Conservation (phyloP, 1,284 basidiomycete species). For the Rhodotorula sp. region DNA sequence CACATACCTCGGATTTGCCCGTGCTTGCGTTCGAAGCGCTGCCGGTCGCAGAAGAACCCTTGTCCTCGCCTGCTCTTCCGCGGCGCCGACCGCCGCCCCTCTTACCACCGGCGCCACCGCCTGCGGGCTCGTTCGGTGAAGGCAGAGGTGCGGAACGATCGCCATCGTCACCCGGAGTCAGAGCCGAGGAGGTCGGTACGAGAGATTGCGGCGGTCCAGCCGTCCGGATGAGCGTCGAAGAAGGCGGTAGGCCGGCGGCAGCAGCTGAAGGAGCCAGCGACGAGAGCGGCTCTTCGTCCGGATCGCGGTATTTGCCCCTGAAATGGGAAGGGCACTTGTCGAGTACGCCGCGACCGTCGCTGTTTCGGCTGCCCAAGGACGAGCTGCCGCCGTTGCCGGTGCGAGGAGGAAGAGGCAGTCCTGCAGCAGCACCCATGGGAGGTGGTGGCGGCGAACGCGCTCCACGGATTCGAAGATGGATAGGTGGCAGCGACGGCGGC, state of each 20-base stretch:
- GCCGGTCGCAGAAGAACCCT: neutral
- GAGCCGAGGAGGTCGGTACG: neutral
- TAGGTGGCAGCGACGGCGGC: neutral
- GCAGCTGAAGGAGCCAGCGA: neutral
- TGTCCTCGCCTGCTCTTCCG: neutral
- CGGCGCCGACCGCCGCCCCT: neutral
- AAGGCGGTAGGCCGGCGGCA: neutral
- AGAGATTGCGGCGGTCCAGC: constrained; percentile 4
- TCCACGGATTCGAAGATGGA: neutral
- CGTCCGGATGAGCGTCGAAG: neutral
- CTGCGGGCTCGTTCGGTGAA: neutral
- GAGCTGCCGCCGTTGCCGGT: no score
- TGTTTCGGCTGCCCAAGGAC: no score
- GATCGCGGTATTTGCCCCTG: constrained; percentile 6
- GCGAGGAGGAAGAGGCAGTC: neutral
- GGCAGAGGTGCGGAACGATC: neutral
- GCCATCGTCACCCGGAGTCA: neutral
- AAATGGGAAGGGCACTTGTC: constrained; percentile 6
- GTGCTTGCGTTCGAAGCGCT: neutral
- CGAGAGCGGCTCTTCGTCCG: neutral
- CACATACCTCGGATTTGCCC: no score
- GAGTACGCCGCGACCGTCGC: neutral
- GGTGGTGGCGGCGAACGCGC: neutral
- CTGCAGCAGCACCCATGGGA: no score
- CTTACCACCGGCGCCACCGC: neutral